phyloP scores from a whole-genome alignment of 2,329 filamentous ascomycete genomes.

The Pestalotiopsis sp. region DNA sequence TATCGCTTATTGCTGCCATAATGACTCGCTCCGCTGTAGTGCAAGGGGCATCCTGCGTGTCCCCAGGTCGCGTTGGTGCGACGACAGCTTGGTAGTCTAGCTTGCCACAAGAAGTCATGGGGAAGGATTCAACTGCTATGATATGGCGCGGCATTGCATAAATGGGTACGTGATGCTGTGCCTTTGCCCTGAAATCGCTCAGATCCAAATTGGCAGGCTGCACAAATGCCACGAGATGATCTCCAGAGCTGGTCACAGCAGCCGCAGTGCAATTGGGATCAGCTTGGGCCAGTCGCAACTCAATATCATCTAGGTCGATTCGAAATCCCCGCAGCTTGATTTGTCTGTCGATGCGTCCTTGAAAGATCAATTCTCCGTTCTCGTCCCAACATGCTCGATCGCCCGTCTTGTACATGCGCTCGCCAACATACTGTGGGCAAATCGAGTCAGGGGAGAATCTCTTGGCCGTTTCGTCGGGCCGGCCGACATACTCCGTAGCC shows the following conservation, averaged over 20 bases:
- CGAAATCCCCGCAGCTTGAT: constrained; percentile 33
- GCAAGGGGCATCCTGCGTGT: no score
- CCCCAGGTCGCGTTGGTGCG: constrained; percentile 22
- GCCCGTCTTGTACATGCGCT: constrained; percentile 43
- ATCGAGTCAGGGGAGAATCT: constrained; percentile 36
- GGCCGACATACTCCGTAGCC: constrained; percentile 40
- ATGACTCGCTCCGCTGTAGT: background rate
- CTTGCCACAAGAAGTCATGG: constrained; percentile 34
- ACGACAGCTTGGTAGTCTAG: constrained; percentile 34
- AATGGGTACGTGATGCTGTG: constrained; percentile 21
- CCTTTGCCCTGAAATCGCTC: constrained; percentile 4
- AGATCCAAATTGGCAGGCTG: constrained; percentile 23
- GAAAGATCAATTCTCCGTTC: constrained; percentile 33
- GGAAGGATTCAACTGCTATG: constrained; percentile 27
- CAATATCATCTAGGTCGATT: constrained; percentile 40
- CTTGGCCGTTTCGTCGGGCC: constrained; percentile 27
- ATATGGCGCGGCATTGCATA: constrained; percentile 32
- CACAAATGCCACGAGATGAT: constrained; percentile 31
- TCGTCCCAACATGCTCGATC: constrained; percentile 37
- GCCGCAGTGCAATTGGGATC: constrained; percentile 19
- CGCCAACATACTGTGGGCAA: constrained; percentile 13
- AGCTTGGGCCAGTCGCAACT: constrained; percentile 27
- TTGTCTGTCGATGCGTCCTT: constrained; percentile 41
- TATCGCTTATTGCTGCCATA: background rate
- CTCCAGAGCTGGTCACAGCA: constrained; percentile 27